phyloP scores from a whole-genome alignment of 768 basidiomycete species.

The Butyriboletus loyo region DNA sequence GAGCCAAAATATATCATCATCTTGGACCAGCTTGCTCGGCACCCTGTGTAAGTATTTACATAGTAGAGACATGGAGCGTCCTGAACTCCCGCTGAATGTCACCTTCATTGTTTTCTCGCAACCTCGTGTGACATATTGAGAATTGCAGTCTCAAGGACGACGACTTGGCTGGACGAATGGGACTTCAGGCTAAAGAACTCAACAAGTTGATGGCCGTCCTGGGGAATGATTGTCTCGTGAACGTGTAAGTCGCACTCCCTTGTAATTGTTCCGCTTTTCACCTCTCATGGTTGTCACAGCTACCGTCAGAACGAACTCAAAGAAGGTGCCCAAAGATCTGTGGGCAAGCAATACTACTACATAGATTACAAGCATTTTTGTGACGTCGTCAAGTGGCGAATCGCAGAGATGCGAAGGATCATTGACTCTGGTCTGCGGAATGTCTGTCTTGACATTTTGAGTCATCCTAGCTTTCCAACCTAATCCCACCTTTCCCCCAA shows the following conservation, averaged over 20 bases:
- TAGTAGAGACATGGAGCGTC: slow-evolving; percentile 22
- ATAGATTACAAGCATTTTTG: slow-evolving; percentile 94
- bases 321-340: slow-evolving; percentile 83
- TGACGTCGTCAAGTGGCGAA: slow-evolving; percentile 97
- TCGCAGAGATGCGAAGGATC: slow-evolving; percentile 86
- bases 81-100: slow-evolving; percentile 20
- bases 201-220: slow-evolving; percentile 85
- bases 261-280: slow-evolving; percentile 1
- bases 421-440: slow-evolving; percentile 90
- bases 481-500: background rate
- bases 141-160: slow-evolving; percentile 81
- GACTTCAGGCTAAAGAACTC: slow-evolving; percentile 84
- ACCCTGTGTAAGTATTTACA: slow-evolving; percentile 83
- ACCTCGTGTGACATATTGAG: slow-evolving; percentile 20
- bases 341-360: slow-evolving; percentile 92
- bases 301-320: slow-evolving; percentile 91
- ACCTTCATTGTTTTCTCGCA: slow-evolving; percentile 6
- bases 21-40: slow-evolving; percentile 88
- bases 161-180: slow-evolving; percentile 88
- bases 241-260: slow-evolving; percentile 52
- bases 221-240: slow-evolving; percentile 72
- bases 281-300: slow-evolving; percentile 36
- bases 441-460: slow-evolving; percentile 42
- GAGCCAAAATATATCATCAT: slow-evolving; percentile 89
- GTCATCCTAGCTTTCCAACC: background rate